phyloP scores from a whole-genome alignment of 805 yeast species.

The Candida maris region DNA sequence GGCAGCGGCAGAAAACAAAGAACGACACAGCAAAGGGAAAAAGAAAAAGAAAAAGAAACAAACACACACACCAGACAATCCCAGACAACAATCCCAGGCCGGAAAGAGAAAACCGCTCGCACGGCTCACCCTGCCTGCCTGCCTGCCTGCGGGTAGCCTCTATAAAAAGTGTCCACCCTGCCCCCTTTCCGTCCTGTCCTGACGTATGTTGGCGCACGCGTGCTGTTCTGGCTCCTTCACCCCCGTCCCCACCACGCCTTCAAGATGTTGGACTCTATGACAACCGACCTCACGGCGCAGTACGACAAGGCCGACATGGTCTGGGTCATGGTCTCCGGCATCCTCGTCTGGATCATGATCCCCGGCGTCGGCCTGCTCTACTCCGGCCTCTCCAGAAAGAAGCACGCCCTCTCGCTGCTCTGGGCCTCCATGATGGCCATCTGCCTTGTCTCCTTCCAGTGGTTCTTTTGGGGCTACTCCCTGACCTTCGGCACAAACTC shows the following conservation, averaged over 20 bases:
- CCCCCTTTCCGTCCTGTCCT: no score
- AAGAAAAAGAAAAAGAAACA: no score
- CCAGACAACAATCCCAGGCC: no score
- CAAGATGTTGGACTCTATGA: constrained; percentile 49
- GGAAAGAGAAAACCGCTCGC: no score
- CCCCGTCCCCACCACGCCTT: background rate
- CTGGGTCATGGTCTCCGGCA: constrained; percentile 77
- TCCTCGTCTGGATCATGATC: constrained; percentile 90
- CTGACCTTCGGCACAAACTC: constrained; percentile 58
- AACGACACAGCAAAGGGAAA: no score
- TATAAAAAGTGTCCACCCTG: no score
- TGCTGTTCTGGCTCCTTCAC: background rate
- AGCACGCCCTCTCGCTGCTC: constrained; percentile 88
- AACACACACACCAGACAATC: no score
- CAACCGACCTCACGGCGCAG: constrained; percentile 64
- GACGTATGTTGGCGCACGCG: no score
- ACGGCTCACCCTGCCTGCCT: no score
- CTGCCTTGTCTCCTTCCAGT: constrained; percentile 81
- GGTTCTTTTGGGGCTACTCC: constrained; percentile 99
- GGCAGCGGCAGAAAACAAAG: no score
- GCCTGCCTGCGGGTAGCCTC: no score
- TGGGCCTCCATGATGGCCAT: constrained; percentile 94
- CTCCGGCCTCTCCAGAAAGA: constrained; percentile 91
- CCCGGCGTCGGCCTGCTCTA: constrained; percentile 94
- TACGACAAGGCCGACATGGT: constrained; percentile 77